A percentile compares a stretch with the other conserved stretches of the same genome.
These are phyloP conservation scores for Neltuma alba DNA, from an alignment of 306 rosid genomes.

Conservation along the genomic window DNA sequence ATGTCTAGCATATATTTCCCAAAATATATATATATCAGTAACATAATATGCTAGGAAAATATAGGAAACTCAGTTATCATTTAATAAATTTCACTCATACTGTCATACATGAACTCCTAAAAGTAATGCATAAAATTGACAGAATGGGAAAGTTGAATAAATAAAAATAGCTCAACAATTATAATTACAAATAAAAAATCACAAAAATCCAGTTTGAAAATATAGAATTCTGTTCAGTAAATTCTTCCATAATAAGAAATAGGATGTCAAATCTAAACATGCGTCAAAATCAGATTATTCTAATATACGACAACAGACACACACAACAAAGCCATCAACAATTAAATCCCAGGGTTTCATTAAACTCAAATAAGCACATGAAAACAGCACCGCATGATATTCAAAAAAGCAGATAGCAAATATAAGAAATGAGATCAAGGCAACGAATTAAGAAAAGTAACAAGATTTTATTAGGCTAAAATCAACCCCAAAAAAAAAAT, in stretches of 20 bases:
- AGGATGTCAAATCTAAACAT: not conserved
- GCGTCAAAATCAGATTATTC: not conserved
- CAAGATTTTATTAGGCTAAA: constrained; percentile 8
- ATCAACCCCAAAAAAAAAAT: not conserved
- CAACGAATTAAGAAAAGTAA: not conserved
- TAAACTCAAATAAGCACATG: not conserved
- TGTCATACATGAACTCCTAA: constrained; percentile 14
- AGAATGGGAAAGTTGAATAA: not conserved
- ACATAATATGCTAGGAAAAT: not conserved
- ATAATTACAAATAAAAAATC: not conserved
- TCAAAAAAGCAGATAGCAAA: constrained; percentile 4
- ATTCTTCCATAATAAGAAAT: constrained; percentile 1
- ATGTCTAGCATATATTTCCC: constrained; percentile 58
- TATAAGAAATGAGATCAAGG: constrained; percentile 10
- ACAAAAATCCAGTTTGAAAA: not conserved
- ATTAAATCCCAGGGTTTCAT: not conserved
- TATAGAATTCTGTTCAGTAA: not conserved
- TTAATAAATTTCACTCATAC: not conserved
- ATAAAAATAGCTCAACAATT: constrained; percentile 9
- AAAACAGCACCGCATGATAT: constrained; percentile 10
- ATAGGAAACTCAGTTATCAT: not conserved
- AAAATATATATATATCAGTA: constrained; percentile 20
- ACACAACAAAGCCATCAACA: constrained; percentile 7
- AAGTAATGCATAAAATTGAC: not conserved
- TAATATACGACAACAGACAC: not conserved